Evolutionary conservation across 1,284 basidiomycete genomes (phyloP).

Genomic region (Ganoderma boninense): DNA sequence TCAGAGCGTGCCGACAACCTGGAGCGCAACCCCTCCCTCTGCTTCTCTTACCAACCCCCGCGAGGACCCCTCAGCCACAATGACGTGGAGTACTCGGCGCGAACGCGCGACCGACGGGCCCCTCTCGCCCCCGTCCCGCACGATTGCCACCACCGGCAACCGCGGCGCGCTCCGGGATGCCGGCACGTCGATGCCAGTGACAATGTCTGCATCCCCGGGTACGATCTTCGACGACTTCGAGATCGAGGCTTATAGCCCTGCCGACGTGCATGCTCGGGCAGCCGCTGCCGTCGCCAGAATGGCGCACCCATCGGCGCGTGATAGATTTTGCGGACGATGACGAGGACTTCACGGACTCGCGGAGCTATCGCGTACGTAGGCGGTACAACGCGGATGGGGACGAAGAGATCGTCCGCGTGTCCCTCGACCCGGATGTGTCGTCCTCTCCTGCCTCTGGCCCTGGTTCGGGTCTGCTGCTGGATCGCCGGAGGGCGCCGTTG

Average conservation of each 20-base stretch:
- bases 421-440: conserved; percentile 35
- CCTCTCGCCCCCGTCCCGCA: conserved; percentile 7
- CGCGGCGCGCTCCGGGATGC: not conserved
- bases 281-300: conserved; percentile 20
- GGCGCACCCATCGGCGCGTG: conserved; percentile 4
- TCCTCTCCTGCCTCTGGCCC: conserved; percentile 13
- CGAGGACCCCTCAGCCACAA: not conserved
- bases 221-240: not conserved
- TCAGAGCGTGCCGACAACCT: conserved; percentile 9
- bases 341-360: conserved; percentile 30
- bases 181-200: conserved; percentile 1
- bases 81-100: not conserved
- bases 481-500: not conserved
- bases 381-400: conserved; percentile 51
- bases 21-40: not conserved
- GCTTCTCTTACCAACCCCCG: not conserved
- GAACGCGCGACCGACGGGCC: conserved; percentile 2
- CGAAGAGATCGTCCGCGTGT: conserved; percentile 51
- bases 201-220: not conserved
- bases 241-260: not conserved
- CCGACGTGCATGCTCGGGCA: conserved; percentile 7
- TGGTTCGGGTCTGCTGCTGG: conserved; percentile 9
- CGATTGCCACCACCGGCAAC: not conserved
- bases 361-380: conserved; percentile 50
- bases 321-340: conserved; percentile 7